Base-by-base conservation (phyloP, 345 rosid genomes). In the Pelargonium nanum region DNA sequence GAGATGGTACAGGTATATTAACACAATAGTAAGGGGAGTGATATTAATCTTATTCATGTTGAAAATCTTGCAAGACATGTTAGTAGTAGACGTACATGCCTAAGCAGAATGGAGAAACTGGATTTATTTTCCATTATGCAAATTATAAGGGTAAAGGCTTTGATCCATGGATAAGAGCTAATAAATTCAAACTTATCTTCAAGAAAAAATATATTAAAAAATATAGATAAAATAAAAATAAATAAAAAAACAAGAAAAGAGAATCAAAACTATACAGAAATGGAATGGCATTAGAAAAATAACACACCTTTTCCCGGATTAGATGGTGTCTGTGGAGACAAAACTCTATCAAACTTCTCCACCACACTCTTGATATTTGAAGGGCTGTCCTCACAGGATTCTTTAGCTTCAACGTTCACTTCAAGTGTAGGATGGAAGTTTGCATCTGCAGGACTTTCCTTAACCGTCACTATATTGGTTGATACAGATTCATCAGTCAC, bases 251-350 rank as follows among this genome's bases (percentile, higher is more conserved):
- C n/a, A 60, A 9, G 51, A 22, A 59, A 44, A 9, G 55, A 34
- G 53, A 50, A 24, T 22, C 57, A 24, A 58, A 63, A 50, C 9
- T n/a, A 34, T 22, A 40, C 48, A 19, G 17, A 17, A 21, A 12
- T 20, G 55, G 52, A 69, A 22, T 23, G 6, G 22, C 45, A 28
- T 62, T 62, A 23, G 23, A 65, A 69, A 40, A 68, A 73, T 13
- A 71, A 67, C 95, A 72, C 77, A 93, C 99, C 13, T 20, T 80
- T 80, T 57, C 68, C 82, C 52, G 75, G 74, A 72, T 57, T 71
- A 28, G 78, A 57, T n/a, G 82, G 76, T 64, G 77, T 68, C 70
- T 77, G 81, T 24, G 74, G 81, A 58, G 81, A 74, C 23, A 73
- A 53, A 59, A 58, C 56, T 56, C 77, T 78, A 45, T 81, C 80